Conservation (phyloP, 164 flowering plant species). For the Vitis vinifera region ASM3070453v1 NC_081809.1:24061501-24062000, state of each 20-base stretch:
- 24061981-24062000: too few relatives aligned
- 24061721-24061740: constrained; percentile 45
- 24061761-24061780: constrained; percentile 47
- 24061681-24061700: constrained; percentile 64
- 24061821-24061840: constrained; percentile 32
- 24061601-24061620: constrained; percentile 34
- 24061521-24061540: constrained; percentile 40
- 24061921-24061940: too few relatives aligned
- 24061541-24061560: constrained; percentile 23
- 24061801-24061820: constrained; percentile 49
- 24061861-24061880: constrained; percentile 52
- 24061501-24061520: constrained; percentile 51
- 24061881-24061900: too few relatives aligned
- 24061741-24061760: constrained; percentile 42
- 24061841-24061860: constrained; percentile 42
- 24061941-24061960: too few relatives aligned
- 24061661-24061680: constrained; percentile 49
- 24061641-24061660: constrained; percentile 34
- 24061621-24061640: constrained; percentile 36
- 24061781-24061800: constrained; percentile 40
- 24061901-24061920: too few relatives aligned
- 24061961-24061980: too few relatives aligned
- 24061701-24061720: constrained; percentile 29
- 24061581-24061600: constrained; percentile 64
- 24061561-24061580: constrained; percentile 37